These are phyloP conservation scores for Komagataella phaffii DNA, from an alignment of 805 yeast species.

Conservation along the genomic window DNA sequence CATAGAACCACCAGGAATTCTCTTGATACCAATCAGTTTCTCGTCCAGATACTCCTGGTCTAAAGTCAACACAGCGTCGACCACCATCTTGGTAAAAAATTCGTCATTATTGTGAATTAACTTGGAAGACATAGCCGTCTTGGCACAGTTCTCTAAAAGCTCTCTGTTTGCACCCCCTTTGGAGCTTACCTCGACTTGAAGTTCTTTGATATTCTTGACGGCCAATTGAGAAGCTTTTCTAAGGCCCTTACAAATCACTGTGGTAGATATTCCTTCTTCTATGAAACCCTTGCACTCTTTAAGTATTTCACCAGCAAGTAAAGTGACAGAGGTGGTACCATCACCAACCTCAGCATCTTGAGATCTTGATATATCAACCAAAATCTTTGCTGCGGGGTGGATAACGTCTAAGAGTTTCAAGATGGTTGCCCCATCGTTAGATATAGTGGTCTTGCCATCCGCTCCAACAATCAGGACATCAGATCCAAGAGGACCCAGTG, in stretches of 20 bases:
- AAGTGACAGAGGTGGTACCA: conserved; percentile 94
- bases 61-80: conserved; percentile 81
- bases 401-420: conserved; percentile 85
- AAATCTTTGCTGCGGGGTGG: conserved; percentile 95
- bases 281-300: conserved; percentile 83
- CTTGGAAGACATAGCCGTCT: conserved; percentile 95
- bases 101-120: conserved; percentile 76
- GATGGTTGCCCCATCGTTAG: conserved; percentile 98
- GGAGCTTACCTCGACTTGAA: conserved; percentile 55
- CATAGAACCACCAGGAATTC: conserved; percentile 92
- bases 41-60: conserved; percentile 83
- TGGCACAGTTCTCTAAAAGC: conserved; percentile 82
- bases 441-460: conserved; percentile 81
- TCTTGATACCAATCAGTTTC: conserved; percentile 83
- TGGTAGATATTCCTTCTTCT: conserved; percentile 93
- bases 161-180: conserved; percentile 51
- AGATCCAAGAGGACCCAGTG: conserved; percentile 95
- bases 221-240: conserved; percentile 74
- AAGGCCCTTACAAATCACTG: conserved; percentile 77
- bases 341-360: conserved; percentile 99
- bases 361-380: conserved; percentile 88
- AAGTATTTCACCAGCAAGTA: conserved; percentile 86
- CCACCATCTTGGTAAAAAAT: conserved; percentile 92
- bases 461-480: conserved; percentile 83
- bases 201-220: conserved; percentile 53